Conservation (phyloP, 2,329 filamentous ascomycete species). For the Thelonectria blattea region DNA sequence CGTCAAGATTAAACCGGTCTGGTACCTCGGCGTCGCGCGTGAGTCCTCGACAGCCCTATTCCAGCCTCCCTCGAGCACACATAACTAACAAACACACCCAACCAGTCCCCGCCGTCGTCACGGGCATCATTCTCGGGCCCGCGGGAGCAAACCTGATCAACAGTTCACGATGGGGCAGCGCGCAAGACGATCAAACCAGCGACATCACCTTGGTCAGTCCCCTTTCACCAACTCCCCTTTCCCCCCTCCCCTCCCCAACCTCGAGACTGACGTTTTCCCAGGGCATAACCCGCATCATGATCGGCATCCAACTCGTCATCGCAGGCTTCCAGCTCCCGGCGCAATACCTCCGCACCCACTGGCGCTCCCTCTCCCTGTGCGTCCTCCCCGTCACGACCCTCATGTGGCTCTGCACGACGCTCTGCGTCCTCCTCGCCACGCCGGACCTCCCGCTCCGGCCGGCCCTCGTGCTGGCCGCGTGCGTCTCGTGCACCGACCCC, state of each 20-base stretch:
- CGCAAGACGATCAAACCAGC: slow-evolving; percentile 39
- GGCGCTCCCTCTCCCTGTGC: slow-evolving; percentile 60
- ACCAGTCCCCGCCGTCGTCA: slow-evolving; percentile 59
- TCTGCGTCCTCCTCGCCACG: slow-evolving; percentile 60
- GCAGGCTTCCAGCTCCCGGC: slow-evolving; percentile 67
- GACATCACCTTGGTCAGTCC: slow-evolving; percentile 48
- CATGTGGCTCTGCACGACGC: slow-evolving; percentile 65
- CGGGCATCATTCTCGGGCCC: slow-evolving; percentile 62
- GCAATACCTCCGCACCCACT: slow-evolving; percentile 56
- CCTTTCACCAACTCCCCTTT: neutral
- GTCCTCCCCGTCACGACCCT: slow-evolving; percentile 66
- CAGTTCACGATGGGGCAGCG: slow-evolving; percentile 39
- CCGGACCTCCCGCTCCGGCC: slow-evolving; percentile 60
- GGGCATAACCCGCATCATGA: slow-evolving; percentile 63
- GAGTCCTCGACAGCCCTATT: too few species aligned
- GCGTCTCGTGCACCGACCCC: slow-evolving; percentile 67
- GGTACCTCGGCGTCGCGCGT: slow-evolving; percentile 63
- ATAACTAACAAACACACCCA: too few species aligned
- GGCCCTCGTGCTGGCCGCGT: slow-evolving; percentile 64
- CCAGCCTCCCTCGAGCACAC: too few species aligned
- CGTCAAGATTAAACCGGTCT: slow-evolving; percentile 57
- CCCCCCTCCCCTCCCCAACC: neutral
- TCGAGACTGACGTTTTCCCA: slow-evolving; percentile 18
- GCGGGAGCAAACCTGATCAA: slow-evolving; percentile 60
- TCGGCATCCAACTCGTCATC: slow-evolving; percentile 68